Conservation (phyloP, 164 flowering plant species). For the Litsea cubeba region DNA sequence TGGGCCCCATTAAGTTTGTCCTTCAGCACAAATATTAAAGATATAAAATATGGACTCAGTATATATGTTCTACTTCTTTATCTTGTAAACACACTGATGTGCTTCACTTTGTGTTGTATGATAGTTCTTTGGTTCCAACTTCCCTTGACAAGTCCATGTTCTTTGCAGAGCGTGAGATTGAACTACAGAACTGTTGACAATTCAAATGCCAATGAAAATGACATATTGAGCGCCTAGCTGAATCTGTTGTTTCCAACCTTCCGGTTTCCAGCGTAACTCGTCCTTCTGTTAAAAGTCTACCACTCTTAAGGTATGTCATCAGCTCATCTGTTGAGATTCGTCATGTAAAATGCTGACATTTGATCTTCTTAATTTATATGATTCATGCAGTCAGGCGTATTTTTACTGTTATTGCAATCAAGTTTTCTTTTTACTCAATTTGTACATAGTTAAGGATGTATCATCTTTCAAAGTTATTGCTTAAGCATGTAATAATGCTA, state of each 20-base stretch:
- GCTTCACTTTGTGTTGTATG: not conserved
- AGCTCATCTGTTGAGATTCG: not conserved
- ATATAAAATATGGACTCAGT: too few relatives aligned
- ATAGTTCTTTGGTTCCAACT: not conserved
- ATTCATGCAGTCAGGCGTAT: not conserved
- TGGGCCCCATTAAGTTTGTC: too few relatives aligned
- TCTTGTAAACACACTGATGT: not conserved
- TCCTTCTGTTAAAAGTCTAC: not conserved
- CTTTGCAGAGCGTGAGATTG: conserved; percentile 58
- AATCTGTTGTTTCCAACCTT: not conserved
- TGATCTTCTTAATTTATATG: not conserved
- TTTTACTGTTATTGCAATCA: not conserved
- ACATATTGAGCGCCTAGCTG: not conserved
- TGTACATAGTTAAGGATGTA: not conserved
- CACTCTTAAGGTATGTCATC: not conserved
- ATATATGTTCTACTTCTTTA: too few relatives aligned
- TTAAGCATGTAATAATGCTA: too few relatives aligned
- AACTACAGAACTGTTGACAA: conserved; percentile 36
- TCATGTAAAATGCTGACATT: not conserved
- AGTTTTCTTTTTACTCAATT: not conserved
- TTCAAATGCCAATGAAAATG: conserved; percentile 19
- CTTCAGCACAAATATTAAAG: too few relatives aligned
- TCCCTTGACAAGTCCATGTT: not conserved
- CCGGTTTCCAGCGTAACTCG: not conserved
- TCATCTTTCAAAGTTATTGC: not conserved